Conservation (phyloP, 805 yeast species). For the Candida anglica region DNA sequence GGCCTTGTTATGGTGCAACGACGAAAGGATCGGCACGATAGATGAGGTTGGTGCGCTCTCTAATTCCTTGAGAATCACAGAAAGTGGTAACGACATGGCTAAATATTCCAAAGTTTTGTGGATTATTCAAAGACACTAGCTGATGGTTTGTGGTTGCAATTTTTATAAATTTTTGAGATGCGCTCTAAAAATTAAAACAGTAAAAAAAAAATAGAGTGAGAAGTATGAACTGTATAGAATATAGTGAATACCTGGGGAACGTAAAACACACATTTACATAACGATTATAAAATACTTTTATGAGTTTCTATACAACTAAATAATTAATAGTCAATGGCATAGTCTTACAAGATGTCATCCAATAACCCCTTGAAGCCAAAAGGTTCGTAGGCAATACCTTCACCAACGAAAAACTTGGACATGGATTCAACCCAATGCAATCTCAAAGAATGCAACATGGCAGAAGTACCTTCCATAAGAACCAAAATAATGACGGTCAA, state of each 20-base stretch:
- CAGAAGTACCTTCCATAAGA: slow-evolving; percentile 98
- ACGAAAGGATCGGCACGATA: slow-evolving; percentile 27
- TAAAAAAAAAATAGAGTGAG: too few species aligned
- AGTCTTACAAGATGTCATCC: slow-evolving; percentile 17
- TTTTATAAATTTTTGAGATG: too few species aligned
- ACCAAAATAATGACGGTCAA: slow-evolving; percentile 89
- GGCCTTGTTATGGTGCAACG: slow-evolving; percentile 23
- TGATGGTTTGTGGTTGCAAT: too few species aligned
- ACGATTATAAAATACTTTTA: too few species aligned
- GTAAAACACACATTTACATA: too few species aligned
- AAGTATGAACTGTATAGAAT: too few species aligned
- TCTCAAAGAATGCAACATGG: slow-evolving; percentile 97
- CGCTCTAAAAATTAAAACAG: too few species aligned
- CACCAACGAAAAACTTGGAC: slow-evolving; percentile 98
- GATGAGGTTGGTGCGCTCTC: slow-evolving; percentile 18
- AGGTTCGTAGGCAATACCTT: slow-evolving; percentile 89
- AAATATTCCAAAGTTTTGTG: neutral
- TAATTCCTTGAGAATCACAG: slow-evolving; percentile 21
- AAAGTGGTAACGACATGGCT: slow-evolving; percentile 18
- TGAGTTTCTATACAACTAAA: too few species aligned
- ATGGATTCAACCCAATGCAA: slow-evolving; percentile 99
- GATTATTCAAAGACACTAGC: too few species aligned
- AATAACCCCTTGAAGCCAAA: slow-evolving; percentile 57
- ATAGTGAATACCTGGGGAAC: too few species aligned
- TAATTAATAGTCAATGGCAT: too few species aligned